phyloP scores from a whole-genome alignment of 495 filamentous ascomycete species.

The Aspergillus kassunensis region DNA sequence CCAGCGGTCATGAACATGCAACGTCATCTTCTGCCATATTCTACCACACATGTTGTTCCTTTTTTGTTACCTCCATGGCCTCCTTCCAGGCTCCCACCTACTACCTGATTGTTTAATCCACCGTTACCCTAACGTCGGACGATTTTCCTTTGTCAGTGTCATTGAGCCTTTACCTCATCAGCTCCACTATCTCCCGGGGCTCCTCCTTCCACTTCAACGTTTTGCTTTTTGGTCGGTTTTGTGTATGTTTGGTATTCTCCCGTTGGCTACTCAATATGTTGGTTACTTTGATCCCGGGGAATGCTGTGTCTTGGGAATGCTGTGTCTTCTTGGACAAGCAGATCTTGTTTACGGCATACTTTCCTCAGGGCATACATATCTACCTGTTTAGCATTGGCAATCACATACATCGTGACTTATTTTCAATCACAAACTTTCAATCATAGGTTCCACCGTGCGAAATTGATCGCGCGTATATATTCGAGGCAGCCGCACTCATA shows the following conservation, averaged over 20 bases:
- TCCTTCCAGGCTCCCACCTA: slow-evolving; percentile 9
- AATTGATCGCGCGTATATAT: too few relatives aligned
- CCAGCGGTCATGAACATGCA: slow-evolving; percentile 32
- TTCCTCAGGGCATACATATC: too few relatives aligned
- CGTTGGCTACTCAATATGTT: slow-evolving; percentile 15
- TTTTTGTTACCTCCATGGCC: slow-evolving; percentile 18
- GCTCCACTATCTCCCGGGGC: slow-evolving; percentile 7
- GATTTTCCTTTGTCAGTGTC: slow-evolving; percentile 34
- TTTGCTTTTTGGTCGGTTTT: slow-evolving; percentile 20
- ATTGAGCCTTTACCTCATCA: slow-evolving; percentile 16
- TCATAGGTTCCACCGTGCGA: too few relatives aligned
- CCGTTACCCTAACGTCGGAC: slow-evolving; percentile 23
- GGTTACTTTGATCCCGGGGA: slow-evolving; percentile 3
- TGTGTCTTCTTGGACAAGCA: too few relatives aligned
- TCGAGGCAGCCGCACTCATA: too few relatives aligned
- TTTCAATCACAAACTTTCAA: too few relatives aligned
- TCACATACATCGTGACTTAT: too few relatives aligned
- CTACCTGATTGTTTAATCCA: slow-evolving; percentile 12
- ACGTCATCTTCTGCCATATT: slow-evolving; percentile 7
- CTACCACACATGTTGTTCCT: slow-evolving; percentile 16
- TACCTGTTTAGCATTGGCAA: too few relatives aligned
- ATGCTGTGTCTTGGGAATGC: too few relatives aligned
- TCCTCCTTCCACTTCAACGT: slow-evolving; percentile 14
- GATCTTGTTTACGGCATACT: too few relatives aligned
- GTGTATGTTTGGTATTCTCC: slow-evolving; percentile 20